Evolutionary conservation across 352 stramenopile species (phyloP).

Genomic region (Blastocystis sp.): DNA sequence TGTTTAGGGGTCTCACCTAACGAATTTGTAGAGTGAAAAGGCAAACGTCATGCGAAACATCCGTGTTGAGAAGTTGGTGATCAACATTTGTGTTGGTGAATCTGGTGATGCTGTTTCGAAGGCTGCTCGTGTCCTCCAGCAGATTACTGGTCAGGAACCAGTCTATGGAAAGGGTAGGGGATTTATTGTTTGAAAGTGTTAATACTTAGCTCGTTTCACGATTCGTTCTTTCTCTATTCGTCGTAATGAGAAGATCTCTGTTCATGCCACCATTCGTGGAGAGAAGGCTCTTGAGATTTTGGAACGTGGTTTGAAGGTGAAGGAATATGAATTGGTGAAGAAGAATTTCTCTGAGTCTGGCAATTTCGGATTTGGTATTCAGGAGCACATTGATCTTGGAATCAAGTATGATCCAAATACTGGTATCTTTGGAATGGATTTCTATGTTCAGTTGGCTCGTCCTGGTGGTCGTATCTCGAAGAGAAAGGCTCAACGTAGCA

Average conservation of each 20-base stretch:
- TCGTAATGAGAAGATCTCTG: conserved; percentile 99
- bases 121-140: conserved; percentile 89
- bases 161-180: conserved; percentile 86
- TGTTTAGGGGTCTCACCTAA: too few relatives aligned
- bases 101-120: conserved; percentile 92
- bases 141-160: conserved; percentile 96
- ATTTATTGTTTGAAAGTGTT: not conserved
- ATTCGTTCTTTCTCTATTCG: conserved; percentile 96
- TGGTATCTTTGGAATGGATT: conserved; percentile 99
- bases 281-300: conserved; percentile 97
- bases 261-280: conserved; percentile 92
- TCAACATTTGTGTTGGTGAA: conserved; percentile 98
- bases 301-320: conserved; percentile 97
- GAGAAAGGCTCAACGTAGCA: conserved; percentile 84
- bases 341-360: conserved; percentile 94
- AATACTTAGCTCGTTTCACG: conserved; percentile 84
- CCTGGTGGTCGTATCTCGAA: conserved; percentile 85
- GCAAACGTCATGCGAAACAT: conserved; percentile 93
- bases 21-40: conserved; percentile 64
- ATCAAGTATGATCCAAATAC: conserved; percentile 99
- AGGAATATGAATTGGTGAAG: conserved; percentile 97
- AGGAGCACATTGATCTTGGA: conserved; percentile 99
- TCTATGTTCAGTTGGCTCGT: conserved; percentile 95
- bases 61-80: conserved; percentile 97
- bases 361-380: conserved; percentile 72